These are phyloP conservation scores for Wickerhamomyces sp. DNA, from an alignment of 1,139 yeast species.

Conservation along the genomic window DNA sequence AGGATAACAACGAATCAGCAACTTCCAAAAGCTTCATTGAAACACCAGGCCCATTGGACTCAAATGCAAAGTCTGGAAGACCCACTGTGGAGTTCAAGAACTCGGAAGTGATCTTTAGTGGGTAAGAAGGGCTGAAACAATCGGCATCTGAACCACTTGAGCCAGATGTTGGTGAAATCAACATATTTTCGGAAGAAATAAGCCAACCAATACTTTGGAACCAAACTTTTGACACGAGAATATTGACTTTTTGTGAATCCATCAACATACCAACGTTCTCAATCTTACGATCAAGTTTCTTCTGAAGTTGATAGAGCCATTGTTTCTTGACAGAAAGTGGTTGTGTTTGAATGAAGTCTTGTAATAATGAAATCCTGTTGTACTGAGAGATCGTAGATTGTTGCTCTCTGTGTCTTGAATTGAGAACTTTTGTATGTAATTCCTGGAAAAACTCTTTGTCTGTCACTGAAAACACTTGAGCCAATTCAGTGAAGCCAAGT, in stretches of 20 bases:
- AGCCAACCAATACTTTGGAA: conserved; percentile 22
- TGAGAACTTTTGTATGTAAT: conserved; percentile 13
- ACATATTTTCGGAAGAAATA: conserved; percentile 16
- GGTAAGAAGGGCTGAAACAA: conserved; percentile 17
- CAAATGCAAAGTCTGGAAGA: conserved; percentile 19
- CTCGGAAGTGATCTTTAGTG: conserved; percentile 18
- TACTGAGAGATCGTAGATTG: conserved; percentile 5
- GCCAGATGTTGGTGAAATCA: conserved; percentile 13
- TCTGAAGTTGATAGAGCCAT: conserved; percentile 17
- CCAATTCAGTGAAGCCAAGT: conserved; percentile 19
- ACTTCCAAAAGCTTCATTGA: conserved; percentile 18
- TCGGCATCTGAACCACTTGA: conserved; percentile 10
- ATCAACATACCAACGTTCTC: conserved; percentile 8
- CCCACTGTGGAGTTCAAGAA: conserved; percentile 13
- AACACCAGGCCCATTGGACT: conserved; percentile 22
- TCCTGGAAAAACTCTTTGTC: conserved; percentile 20
- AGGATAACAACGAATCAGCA: conserved; percentile 18
- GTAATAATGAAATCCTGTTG: conserved; percentile 14
- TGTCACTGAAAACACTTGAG: conserved; percentile 19
- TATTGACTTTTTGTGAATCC: conserved; percentile 20
- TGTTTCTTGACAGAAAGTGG: conserved; percentile 15
- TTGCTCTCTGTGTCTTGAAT: conserved; percentile 5
- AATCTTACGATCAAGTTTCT: conserved; percentile 12
- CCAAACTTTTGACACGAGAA: conserved; percentile 21
- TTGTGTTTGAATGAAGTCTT: conserved; percentile 16